phyloP scores from a whole-genome alignment of 2,329 filamentous ascomycete genomes.

The Ophiobolus disseminans region DNA sequence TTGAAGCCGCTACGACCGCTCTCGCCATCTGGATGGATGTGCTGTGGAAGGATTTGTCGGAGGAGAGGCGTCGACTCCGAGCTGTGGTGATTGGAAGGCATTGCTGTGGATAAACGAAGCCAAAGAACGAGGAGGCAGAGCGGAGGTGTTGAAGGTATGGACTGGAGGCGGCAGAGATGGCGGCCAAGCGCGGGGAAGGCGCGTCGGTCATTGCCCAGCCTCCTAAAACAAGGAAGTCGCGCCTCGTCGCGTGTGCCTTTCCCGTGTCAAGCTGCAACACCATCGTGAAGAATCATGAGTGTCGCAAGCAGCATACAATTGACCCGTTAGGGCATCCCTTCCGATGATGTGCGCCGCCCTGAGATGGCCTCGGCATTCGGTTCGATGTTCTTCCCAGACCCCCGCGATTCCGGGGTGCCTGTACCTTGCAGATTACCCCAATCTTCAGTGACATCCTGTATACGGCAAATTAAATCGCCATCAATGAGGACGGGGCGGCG shows the following conservation, averaged over 20 bases:
- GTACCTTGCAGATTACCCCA: constrained; percentile 16
- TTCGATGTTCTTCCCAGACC: background rate
- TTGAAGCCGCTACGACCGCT: constrained; percentile 72
- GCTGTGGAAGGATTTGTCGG: constrained; percentile 34
- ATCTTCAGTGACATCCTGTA: constrained; percentile 2
- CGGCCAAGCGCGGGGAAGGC: background rate
- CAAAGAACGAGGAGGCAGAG: background rate
- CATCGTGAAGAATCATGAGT: background rate
- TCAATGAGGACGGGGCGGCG: constrained; percentile 13
- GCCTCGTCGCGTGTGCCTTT: background rate
- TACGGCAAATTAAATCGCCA: constrained; percentile 11
- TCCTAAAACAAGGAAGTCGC: background rate
- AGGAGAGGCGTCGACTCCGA: constrained; percentile 42
- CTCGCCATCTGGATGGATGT: constrained; percentile 64
- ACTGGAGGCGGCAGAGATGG: background rate
- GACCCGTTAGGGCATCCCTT: background rate
- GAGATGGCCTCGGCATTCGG: background rate
- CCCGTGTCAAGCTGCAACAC: background rate
- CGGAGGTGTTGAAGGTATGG: background rate
- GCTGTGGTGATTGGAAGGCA: constrained; percentile 25
- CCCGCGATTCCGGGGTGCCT: background rate
- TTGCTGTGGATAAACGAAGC: background rate
- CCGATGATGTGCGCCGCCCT: background rate
- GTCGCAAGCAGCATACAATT: background rate
- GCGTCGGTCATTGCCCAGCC: background rate